Evolutionary conservation across 768 basidiomycete genomes (phyloP), one percentile per base, ranked within the genome.

Genomic region (Suillus bovinus): DNA sequence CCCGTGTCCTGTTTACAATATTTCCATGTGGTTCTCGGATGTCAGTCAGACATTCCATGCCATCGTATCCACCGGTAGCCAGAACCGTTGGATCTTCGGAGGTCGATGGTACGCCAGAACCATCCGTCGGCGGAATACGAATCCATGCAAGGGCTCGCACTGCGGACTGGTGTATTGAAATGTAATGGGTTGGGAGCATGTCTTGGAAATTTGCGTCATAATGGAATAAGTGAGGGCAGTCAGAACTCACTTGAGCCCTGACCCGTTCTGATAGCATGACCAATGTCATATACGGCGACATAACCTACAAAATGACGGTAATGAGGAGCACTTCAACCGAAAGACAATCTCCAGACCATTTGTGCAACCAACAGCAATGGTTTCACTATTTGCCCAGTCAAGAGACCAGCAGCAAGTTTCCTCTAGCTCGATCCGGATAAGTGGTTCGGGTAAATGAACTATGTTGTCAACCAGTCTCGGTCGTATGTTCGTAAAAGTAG

Each of bases 381-480:
- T 68, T 61, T 90, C 88, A 64, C 93, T 92, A 65, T 93, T 94
- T 0, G 87, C 91, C 95, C 95, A 98, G 67, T 97, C 94, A 59
- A 97, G 80, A 17, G 85, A 82, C 83, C 85, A 90, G 70, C 88
- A 90, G n/a, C 81, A 78, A 0, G 91, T 83, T 47, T 93, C 91
- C 59, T 89, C 87, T 2, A 93, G 75, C 66, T 91, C 86, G 2
- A 98, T 84, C 11, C 86, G 83, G 7, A 96, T 56, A 3, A 90
- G 69, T 0, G 95, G 93, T 53, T 88, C 78, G 0, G 84, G 74
- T 14, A 89, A 59, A 59, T 78, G 80, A 11, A 91, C 89, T 91
- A 14, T 14, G 29, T 46, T 16, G 10, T 52, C 29, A 58, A 47
- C 44, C 61, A 36, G 59, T 61, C 36, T 44, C 20, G 56, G n/a